A percentile compares a stretch with the other conserved stretches of the same genome.
phyloP scores from a whole-genome alignment of 2,329 filamentous ascomycete genomes.

The Aureobasidium sp. region DNA sequence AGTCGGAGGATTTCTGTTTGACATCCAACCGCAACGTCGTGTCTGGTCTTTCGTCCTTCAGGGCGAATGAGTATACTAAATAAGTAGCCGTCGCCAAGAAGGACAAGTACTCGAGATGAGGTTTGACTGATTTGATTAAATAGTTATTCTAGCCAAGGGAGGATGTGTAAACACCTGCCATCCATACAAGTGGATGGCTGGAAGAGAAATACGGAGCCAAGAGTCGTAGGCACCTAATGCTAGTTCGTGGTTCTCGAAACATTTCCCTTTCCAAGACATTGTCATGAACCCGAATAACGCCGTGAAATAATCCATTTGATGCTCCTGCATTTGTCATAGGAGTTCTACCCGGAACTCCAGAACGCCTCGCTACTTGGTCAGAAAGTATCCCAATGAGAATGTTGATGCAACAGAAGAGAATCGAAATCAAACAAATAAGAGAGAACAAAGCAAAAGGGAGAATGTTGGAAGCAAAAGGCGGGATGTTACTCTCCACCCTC shows the following conservation, averaged over 20 bases:
- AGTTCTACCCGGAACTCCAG: background rate
- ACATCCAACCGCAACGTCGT: background rate
- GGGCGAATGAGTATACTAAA: background rate
- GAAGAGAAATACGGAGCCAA: background rate
- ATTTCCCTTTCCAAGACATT: background rate
- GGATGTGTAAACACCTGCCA: background rate
- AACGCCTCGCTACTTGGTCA: background rate
- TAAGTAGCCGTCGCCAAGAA: too few relatives aligned
- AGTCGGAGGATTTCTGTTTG: background rate
- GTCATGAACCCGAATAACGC: background rate
- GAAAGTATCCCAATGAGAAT: background rate
- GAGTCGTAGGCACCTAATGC: background rate
- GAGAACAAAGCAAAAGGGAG: background rate
- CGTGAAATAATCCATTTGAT: background rate
- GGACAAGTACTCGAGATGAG: background rate
- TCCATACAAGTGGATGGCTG: background rate
- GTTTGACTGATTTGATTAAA: background rate
- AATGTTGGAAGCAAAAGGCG: background rate
- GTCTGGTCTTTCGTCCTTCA: background rate
- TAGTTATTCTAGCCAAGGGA: background rate
- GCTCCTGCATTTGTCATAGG: background rate
- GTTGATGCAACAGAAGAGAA: background rate
- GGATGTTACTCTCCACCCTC: background rate
- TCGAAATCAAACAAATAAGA: background rate
- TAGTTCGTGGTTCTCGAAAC: background rate